These are phyloP conservation scores for Lyophyllum semitale DNA, from an alignment of 768 basidiomycete genomes.

Conservation along the genomic window DNA sequence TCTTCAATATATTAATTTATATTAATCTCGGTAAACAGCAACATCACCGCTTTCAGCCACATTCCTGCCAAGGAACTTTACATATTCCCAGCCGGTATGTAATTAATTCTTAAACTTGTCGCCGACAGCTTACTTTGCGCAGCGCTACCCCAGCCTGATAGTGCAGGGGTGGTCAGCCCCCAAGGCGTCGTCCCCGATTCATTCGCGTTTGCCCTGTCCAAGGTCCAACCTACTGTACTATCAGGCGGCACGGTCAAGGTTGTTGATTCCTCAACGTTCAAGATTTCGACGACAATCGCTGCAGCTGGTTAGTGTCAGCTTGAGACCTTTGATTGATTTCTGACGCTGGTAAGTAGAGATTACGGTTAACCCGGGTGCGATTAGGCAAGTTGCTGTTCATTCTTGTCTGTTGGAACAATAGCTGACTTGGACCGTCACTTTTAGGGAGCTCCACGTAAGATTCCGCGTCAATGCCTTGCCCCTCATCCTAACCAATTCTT, in stretches of 20 bases:
- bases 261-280: constrained; percentile 54
- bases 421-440: constrained; percentile 1
- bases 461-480: not conserved
- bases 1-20: not conserved
- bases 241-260: constrained; percentile 52
- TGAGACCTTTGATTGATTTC: not conserved
- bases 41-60: constrained; percentile 38
- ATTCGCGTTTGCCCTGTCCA: constrained; percentile 49
- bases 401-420: not conserved
- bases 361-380: constrained; percentile 57
- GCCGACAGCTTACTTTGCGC: not conserved
- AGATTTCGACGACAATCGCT: constrained; percentile 51
- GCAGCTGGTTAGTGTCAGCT: constrained; percentile 35
- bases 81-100: constrained; percentile 50
- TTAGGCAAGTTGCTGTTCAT: constrained; percentile 35
- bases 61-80: constrained; percentile 50
- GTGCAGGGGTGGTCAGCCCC: constrained; percentile 37
- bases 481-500: constrained; percentile 5
- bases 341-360: constrained; percentile 35
- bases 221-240: constrained; percentile 42
- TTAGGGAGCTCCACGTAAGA: constrained; percentile 57
- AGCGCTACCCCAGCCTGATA: constrained; percentile 38
- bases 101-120: not conserved
- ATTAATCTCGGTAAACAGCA: constrained; percentile 12
- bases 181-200: constrained; percentile 46